A percentile compares a stretch with the other conserved stretches of the same genome.
These are phyloP conservation scores for Nymphaea thermarum DNA, from an alignment of 164 flowering plant genomes.

Conservation along the genomic window DNA sequence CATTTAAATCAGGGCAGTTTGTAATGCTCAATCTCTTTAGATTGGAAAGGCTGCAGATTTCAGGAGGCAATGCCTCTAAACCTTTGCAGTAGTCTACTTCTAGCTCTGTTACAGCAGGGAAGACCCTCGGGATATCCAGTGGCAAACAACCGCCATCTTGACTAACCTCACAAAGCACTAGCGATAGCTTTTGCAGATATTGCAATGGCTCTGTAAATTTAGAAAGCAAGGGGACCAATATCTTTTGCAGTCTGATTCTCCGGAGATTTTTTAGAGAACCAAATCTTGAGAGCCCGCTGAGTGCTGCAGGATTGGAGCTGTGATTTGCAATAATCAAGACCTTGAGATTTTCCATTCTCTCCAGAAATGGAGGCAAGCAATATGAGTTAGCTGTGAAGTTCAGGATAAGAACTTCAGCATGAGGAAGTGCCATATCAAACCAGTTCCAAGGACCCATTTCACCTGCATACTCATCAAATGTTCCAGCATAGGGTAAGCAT, in stretches of 20 bases:
- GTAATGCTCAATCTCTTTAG: slow-evolving; percentile 51
- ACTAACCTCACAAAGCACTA: slow-evolving; percentile 45
- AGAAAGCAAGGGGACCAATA: slow-evolving; percentile 27
- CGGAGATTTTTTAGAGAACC: slow-evolving; percentile 31
- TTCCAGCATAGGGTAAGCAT: not conserved
- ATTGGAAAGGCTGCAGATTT: slow-evolving; percentile 26
- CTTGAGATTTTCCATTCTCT: slow-evolving; percentile 53
- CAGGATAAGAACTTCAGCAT: slow-evolving; percentile 67
- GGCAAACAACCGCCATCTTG: not conserved
- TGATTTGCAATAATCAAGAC: slow-evolving; percentile 45
- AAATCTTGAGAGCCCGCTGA: slow-evolving; percentile 33
- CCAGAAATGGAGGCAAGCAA: slow-evolving; percentile 58
- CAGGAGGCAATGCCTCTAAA: slow-evolving; percentile 35
- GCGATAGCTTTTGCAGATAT: slow-evolving; percentile 38
- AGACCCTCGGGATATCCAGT: slow-evolving; percentile 20
- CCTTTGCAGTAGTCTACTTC: slow-evolving; percentile 66
- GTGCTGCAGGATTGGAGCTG: slow-evolving; percentile 22
- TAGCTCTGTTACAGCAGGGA: slow-evolving; percentile 56
- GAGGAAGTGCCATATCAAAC: slow-evolving; percentile 55
- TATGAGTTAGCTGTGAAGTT: slow-evolving; percentile 46
- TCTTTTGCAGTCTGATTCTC: slow-evolving; percentile 70
- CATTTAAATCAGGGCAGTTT: slow-evolving; percentile 47
- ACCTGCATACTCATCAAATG: slow-evolving; percentile 19
- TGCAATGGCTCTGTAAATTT: slow-evolving; percentile 18
- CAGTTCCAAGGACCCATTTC: slow-evolving; percentile 67